A percentile compares a stretch with the other conserved stretches of the same genome.
These are phyloP conservation scores for Sugiyamaella marilandica DNA, from an alignment of 805 yeast genomes.

Conservation along the genomic window DNA sequence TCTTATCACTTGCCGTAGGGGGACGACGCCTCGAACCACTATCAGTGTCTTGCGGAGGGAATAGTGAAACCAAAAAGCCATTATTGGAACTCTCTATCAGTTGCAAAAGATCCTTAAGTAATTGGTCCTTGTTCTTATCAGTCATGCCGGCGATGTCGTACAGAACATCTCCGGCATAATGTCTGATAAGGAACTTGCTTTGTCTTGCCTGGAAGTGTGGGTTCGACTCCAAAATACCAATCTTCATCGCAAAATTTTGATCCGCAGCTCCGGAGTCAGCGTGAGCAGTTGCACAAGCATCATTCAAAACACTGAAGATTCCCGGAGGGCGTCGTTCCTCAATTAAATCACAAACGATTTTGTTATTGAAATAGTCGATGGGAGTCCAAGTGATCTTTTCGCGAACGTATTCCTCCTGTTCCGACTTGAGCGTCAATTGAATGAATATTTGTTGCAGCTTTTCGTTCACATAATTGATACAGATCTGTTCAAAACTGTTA, in stretches of 20 bases:
- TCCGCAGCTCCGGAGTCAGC: conserved; percentile 97
- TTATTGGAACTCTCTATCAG: conserved; percentile 69
- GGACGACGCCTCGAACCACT: conserved; percentile 71
- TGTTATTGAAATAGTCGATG: conserved; percentile 90
- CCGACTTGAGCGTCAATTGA: conserved; percentile 91
- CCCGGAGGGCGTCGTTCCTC: conserved; percentile 96
- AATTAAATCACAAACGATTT: conserved; percentile 93
- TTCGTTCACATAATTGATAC: conserved; percentile 94
- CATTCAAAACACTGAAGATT: conserved; percentile 91
- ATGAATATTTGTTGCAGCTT: conserved; percentile 95
- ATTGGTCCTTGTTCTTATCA: conserved; percentile 92
- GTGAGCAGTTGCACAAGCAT: conserved; percentile 96
- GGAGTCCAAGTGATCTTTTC: conserved; percentile 98
- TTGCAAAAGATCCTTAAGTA: conserved; percentile 82
- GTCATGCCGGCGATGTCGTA: conserved; percentile 89
- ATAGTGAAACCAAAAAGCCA: conserved; percentile 51
- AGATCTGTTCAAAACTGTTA: conserved; percentile 90
- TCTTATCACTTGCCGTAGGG: conserved; percentile 94
- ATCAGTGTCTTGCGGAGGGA: conserved; percentile 62
- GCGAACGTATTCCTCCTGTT: conserved; percentile 93
- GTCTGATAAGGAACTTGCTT: conserved; percentile 83
- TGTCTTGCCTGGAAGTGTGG: conserved; percentile 87
- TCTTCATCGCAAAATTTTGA: conserved; percentile 88
- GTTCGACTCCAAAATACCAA: conserved; percentile 75
- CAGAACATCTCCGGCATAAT: conserved; percentile 97